Evolutionary conservation across 2,329 filamentous ascomycete genomes (phyloP).

Genomic region (Cordyceps sp.): DNA sequence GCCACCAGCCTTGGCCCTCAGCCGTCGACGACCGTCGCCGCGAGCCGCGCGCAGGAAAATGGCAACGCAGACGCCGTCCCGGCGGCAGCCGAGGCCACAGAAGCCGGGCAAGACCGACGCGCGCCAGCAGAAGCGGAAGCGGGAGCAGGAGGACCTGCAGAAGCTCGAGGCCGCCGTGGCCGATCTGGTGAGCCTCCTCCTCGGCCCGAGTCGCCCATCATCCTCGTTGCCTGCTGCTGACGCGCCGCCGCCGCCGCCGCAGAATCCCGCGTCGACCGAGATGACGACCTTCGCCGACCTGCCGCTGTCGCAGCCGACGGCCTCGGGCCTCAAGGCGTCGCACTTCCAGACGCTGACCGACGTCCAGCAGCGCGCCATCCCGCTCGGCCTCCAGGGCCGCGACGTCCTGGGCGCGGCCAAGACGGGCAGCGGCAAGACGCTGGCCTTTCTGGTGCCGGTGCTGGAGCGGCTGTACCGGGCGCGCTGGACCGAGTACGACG

Average conservation of each 20-base stretch:
- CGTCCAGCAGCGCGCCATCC: conserved; percentile 80
- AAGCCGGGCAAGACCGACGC: conserved; percentile 15
- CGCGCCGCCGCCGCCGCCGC: neutral
- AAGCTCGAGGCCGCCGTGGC: conserved; percentile 15
- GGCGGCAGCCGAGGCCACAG: conserved; percentile 9
- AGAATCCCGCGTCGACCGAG: conserved; percentile 44
- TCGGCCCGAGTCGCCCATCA: too few relatives aligned
- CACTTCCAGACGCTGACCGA: conserved; percentile 87
- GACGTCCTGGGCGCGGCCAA: conserved; percentile 93
- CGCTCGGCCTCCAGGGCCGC: conserved; percentile 64
- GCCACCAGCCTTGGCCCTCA: too few relatives aligned
- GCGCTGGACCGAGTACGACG: conserved; percentile 82
- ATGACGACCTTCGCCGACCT: conserved; percentile 64
- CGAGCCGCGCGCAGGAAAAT: too few relatives aligned
- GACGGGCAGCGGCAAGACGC: conserved; percentile 87
- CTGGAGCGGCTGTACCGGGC: conserved; percentile 82
- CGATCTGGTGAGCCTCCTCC: conserved; percentile 12
- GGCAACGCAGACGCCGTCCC: conserved; percentile 14
- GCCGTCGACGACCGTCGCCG: too few relatives aligned
- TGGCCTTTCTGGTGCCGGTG: conserved; percentile 82
- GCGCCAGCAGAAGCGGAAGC: conserved; percentile 20
- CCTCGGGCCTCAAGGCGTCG: conserved; percentile 62
- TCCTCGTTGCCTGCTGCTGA: neutral
- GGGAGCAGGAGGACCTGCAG: conserved; percentile 18
- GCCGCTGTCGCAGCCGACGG: conserved; percentile 69